These are phyloP conservation scores for Sugiyamaella sp. DNA, from an alignment of 1,139 yeast species.

Conservation along the genomic window DNA sequence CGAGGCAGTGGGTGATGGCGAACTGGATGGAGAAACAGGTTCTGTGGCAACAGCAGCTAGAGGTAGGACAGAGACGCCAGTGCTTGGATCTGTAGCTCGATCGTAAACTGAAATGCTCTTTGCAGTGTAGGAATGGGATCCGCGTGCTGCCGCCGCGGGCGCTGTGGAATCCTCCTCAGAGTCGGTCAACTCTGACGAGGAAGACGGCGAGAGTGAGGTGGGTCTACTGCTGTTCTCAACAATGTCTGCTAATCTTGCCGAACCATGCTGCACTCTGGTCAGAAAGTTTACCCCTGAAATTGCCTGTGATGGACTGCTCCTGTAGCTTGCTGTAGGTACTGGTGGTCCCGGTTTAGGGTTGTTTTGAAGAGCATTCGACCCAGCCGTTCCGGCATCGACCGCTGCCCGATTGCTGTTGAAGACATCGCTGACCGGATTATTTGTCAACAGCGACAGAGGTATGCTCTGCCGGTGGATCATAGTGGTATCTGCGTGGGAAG, in stretches of 20 bases:
- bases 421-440: conserved; percentile 2
- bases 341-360: not conserved
- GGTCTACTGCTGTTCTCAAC: not conserved
- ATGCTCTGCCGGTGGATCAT: conserved; percentile 11
- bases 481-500: not conserved
- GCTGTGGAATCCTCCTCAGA: not conserved
- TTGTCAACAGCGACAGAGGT: conserved; percentile 10
- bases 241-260: not conserved
- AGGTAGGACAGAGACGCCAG: too few relatives aligned
- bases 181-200: not conserved
- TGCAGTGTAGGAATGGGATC: not conserved
- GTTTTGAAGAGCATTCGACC: not conserved
- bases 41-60: too few relatives aligned
- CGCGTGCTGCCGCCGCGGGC: not conserved
- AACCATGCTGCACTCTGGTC: not conserved
- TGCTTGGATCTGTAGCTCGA: too few relatives aligned
- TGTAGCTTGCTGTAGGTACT: not conserved
- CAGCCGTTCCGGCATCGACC: not conserved
- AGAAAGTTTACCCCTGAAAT: conserved; percentile 8
- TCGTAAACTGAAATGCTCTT: too few relatives aligned
- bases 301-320: conserved; percentile 3
- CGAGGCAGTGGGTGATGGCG: not conserved
- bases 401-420: not conserved
- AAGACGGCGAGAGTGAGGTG: not conserved
- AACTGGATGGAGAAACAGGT: too few relatives aligned